A percentile compares a stretch with the other conserved stretches of the same genome.
These are phyloP conservation scores for Gloeophyllum trabeum DNA, from an alignment of 768 basidiomycete species.

Conservation along the genomic window DNA sequence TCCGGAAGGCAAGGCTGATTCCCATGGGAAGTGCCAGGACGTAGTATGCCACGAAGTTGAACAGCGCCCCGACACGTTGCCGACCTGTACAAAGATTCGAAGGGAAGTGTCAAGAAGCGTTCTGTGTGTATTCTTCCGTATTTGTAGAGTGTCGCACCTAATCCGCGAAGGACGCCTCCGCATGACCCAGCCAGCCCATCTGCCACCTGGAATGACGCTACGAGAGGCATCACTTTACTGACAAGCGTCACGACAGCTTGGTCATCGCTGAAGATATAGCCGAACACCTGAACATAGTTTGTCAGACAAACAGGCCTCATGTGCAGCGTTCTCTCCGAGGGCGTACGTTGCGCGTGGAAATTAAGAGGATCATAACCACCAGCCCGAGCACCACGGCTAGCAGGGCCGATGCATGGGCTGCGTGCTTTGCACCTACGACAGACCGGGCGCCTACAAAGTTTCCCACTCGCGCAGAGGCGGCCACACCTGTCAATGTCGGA, in stretches of 20 bases:
- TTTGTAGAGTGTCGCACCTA: constrained; percentile 21
- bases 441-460: constrained; percentile 56
- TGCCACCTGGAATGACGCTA: constrained; percentile 44
- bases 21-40: constrained; percentile 41
- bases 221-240: constrained; percentile 36
- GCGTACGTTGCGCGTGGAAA: constrained; percentile 46
- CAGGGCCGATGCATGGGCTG: constrained; percentile 53
- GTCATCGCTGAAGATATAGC: constrained; percentile 62
- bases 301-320: neutral
- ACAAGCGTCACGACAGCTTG: constrained; percentile 37
- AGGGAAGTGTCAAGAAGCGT: no score
- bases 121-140: no score
- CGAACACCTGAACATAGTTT: constrained; percentile 59
- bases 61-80: constrained; percentile 64
- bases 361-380: constrained; percentile 46
- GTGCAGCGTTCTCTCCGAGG: neutral
- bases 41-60: constrained; percentile 61
- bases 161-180: constrained; percentile 36
- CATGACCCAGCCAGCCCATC: constrained; percentile 43
- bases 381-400: constrained; percentile 49
- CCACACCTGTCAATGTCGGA: constrained; percentile 37
- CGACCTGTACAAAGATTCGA: constrained; percentile 19
- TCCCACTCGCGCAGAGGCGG: constrained; percentile 63
- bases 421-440: constrained; percentile 37
- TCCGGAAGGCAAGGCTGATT: constrained; percentile 35